Conservation (phyloP, 2,329 filamentous ascomycete genomes). For the Colletotrichum euphorbiae region DNA sequence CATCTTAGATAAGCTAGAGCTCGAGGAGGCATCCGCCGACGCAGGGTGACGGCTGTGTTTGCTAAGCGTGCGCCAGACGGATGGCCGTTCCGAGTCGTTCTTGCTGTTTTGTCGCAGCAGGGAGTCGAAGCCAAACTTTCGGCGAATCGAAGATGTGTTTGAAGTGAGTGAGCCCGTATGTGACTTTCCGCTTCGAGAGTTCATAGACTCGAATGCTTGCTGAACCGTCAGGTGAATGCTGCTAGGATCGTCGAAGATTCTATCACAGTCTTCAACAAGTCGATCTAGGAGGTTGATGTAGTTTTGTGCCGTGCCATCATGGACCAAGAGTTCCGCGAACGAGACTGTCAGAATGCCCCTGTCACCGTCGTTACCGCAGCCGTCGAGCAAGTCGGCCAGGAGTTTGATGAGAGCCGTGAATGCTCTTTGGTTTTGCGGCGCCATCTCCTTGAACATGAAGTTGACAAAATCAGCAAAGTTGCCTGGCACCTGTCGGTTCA, state of each 20-base stretch:
- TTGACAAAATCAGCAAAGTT: conserved; percentile 80
- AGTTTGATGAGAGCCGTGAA: conserved; percentile 87
- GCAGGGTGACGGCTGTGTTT: conserved; percentile 76
- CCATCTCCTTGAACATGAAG: conserved; percentile 73
- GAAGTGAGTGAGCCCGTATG: conserved; percentile 83
- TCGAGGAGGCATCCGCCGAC: conserved; percentile 69
- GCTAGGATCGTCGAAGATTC: conserved; percentile 78
- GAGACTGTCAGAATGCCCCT: conserved; percentile 87
- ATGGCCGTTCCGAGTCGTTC: conserved; percentile 75
- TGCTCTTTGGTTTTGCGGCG: conserved; percentile 78
- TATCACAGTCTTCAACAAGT: conserved; percentile 88
- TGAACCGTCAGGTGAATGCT: conserved; percentile 45
- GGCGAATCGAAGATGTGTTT: conserved; percentile 86
- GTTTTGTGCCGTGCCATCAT: conserved; percentile 79
- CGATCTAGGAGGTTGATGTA: conserved; percentile 91
- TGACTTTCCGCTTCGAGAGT: conserved; percentile 69
- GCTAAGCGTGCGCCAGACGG: conserved; percentile 89
- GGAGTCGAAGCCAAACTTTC: conserved; percentile 84
- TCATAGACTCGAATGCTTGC: conserved; percentile 68
- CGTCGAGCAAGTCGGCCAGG: conserved; percentile 87
- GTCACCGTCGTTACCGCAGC: conserved; percentile 91
- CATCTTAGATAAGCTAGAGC: conserved; percentile 73
- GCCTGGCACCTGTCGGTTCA: conserved; percentile 74
- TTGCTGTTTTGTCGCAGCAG: conserved; percentile 85
- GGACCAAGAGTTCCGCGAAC: conserved; percentile 87